Conservation (phyloP, 208 protist species). For the Spongospora subterranea region DNA sequence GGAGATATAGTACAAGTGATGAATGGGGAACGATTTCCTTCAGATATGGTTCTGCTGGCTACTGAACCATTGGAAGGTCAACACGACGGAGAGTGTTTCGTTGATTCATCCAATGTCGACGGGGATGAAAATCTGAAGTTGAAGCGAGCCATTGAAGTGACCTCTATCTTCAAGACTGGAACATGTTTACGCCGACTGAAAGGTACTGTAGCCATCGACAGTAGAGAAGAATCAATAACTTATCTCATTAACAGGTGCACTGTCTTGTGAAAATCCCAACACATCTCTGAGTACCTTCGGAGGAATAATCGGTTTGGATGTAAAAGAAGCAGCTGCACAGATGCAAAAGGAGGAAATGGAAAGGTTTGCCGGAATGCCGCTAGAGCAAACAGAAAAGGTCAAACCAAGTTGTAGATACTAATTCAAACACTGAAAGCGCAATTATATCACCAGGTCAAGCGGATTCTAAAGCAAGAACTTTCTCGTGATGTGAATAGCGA, state of each 20-base stretch:
- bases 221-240: not conserved
- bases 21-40: conserved; percentile 6
- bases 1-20: conserved; percentile 17
- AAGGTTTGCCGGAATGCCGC: not conserved
- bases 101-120: conserved; percentile 42
- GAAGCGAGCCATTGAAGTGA: not conserved
- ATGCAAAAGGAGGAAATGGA: conserved; percentile 29
- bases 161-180: conserved; percentile 48
- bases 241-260: not conserved
- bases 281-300: not conserved
- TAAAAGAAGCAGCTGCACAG: conserved; percentile 18
- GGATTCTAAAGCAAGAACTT: conserved; percentile 5
- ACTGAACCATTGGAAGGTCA: conserved; percentile 45
- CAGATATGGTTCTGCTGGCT: conserved; percentile 49
- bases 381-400: not conserved
- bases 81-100: conserved; percentile 27
- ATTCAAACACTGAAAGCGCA: not conserved
- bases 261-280: not conserved
- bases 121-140: not conserved
- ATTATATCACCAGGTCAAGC: not conserved
- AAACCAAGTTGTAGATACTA: not conserved
- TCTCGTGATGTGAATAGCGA: not conserved
- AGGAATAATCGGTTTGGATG: not conserved
- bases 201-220: not conserved
- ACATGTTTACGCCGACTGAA: conserved; percentile 37